These are phyloP conservation scores for Botryotinia globosa DNA, from an alignment of 2,329 filamentous ascomycete genomes.

Conservation along the genomic window DNA sequence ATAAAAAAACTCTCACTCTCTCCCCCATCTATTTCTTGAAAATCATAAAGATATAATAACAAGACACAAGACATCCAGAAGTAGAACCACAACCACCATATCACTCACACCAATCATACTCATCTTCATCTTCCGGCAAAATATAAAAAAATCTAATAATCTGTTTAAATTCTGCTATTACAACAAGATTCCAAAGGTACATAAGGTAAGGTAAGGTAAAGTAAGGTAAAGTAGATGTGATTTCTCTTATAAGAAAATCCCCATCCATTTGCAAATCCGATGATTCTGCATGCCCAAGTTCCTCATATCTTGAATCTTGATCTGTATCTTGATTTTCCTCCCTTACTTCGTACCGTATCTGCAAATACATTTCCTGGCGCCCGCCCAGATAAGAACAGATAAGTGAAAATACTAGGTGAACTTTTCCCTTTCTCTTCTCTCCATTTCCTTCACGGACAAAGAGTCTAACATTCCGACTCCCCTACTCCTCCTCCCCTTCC, in stretches of 20 bases:
- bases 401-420: not conserved
- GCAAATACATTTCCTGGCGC: not conserved
- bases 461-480: not conserved
- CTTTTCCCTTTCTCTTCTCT: not conserved
- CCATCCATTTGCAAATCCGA: not conserved
- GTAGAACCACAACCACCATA: not conserved
- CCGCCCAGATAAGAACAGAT: conserved; percentile 1
- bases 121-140: not conserved
- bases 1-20: too few species aligned
- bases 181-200: not conserved
- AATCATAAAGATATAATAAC: too few species aligned
- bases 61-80: not conserved
- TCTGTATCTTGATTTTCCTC: not conserved
- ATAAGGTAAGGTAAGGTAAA: not conserved
- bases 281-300: not conserved
- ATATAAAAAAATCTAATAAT: not conserved
- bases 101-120: not conserved
- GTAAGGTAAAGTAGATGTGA: not conserved
- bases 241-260: not conserved
- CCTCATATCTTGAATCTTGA: not conserved
- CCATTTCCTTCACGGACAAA: not conserved
- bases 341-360: not conserved
- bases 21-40: too few species aligned
- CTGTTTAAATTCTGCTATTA: not conserved
- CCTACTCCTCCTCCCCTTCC: not conserved